These are phyloP conservation scores for Dendrocalamus latiflorus DNA, from an alignment of 202 grass and related monocot species.

Conservation along the genomic window DNA sequence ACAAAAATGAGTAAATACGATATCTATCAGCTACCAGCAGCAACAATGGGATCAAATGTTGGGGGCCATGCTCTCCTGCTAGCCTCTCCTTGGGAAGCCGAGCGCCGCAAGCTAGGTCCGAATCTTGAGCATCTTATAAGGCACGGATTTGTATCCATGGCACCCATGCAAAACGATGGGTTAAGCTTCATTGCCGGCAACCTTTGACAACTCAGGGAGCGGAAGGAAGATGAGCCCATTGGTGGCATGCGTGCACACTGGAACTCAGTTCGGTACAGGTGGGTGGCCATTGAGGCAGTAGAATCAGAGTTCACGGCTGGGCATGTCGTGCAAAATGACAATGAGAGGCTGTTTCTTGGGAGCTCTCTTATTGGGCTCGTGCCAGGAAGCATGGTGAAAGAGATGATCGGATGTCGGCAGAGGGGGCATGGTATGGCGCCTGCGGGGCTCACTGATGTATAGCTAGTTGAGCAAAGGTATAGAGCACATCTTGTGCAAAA, in stretches of 20 bases:
- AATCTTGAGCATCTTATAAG: constrained; percentile 54
- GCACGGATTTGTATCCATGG: constrained; percentile 57
- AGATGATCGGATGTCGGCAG: constrained; percentile 66
- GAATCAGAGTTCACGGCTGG: constrained; percentile 66
- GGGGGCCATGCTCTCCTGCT: constrained; percentile 59
- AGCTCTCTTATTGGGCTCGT: constrained; percentile 60
- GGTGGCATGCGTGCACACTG: constrained; percentile 54
- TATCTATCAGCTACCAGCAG: constrained; percentile 42
- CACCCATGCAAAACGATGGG: constrained; percentile 70
- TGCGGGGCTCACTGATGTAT: constrained; percentile 38
- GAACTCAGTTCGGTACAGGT: constrained; percentile 56
- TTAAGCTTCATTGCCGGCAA: constrained; percentile 66
- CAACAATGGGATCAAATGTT: constrained; percentile 46
- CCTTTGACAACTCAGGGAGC: constrained; percentile 80
- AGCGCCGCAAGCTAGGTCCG: constrained; percentile 41
- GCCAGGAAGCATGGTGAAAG: constrained; percentile 55
- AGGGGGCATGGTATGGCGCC: constrained; percentile 88
- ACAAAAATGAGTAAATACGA: constrained; percentile 11
- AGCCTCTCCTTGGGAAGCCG: constrained; percentile 63
- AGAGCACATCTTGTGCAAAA: constrained; percentile 95
- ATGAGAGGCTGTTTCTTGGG: constrained; percentile 65
- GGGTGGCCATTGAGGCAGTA: constrained; percentile 18
- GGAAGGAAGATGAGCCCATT: constrained; percentile 72
- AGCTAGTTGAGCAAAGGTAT: constrained; percentile 87
- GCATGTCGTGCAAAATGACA: constrained; percentile 81